phyloP scores from a whole-genome alignment of 176 grass and related monocot genomes.

The Tillandsia leiboldiana region DNA sequence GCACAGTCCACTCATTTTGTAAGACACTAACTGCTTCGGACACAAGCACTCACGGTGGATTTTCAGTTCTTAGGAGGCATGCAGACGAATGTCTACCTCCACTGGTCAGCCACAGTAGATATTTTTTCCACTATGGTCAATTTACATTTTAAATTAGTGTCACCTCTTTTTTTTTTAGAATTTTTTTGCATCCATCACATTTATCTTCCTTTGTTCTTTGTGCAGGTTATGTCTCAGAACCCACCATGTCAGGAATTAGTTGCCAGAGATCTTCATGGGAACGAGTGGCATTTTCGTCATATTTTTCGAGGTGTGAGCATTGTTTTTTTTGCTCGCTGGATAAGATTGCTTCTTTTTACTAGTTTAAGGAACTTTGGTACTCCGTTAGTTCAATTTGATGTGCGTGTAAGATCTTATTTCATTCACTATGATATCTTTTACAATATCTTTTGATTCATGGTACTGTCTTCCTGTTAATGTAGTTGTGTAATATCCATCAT shows the following conservation, averaged over 20 bases:
- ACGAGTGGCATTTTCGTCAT: conserved; percentile 92
- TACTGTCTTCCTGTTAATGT: not conserved
- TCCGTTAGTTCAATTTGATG: not conserved
- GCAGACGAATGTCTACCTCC: conserved; percentile 94
- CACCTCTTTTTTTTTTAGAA: not conserved
- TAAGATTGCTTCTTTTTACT: not conserved
- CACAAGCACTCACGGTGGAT: conserved; percentile 92
- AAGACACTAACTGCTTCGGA: conserved; percentile 95
- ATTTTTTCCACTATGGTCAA: not conserved
- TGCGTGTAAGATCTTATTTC: not conserved
- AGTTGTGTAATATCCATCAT: not conserved
- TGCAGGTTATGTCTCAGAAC: conserved; percentile 91
- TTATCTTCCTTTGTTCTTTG: not conserved
- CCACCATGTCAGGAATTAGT: conserved; percentile 91
- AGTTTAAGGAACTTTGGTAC: not conserved
- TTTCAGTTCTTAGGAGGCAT: conserved; percentile 95
- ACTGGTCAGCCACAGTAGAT: conserved; percentile 45
- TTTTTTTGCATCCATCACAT: not conserved
- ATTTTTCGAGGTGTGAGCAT: conserved; percentile 67
- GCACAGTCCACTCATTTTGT: conserved; percentile 73
- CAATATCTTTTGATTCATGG: not conserved
- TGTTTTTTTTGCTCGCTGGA: not conserved
- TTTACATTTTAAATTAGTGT: not conserved
- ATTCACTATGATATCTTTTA: not conserved
- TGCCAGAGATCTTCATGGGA: conserved; percentile 81